Base-by-base conservation (phyloP, 2,329 filamentous ascomycete species). In the Cylindrodendrum hubeiense region DNA sequence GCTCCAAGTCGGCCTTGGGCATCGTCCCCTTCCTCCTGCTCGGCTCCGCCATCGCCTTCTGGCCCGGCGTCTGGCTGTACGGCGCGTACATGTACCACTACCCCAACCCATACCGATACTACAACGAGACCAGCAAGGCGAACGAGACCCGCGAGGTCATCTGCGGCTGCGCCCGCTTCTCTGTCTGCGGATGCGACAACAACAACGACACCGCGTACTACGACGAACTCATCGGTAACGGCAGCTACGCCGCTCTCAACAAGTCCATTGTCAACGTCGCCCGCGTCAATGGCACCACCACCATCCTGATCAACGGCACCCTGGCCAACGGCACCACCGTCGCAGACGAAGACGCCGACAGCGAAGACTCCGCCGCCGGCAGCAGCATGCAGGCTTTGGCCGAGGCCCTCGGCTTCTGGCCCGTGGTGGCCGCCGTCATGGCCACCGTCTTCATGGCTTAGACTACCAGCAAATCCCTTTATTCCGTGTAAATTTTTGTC, bases 251-350 rank as follows among this genome's bases (percentile, higher is more conserved):
- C 3, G 79, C 76, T 3, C 81, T 92, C 56, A 90, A 94, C 80
- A 84, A 88, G 71, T 84, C 83, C 0, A 70, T 93, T 2, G 85
- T 93, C 61, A 85, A 83, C 13, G 86, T 95, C 1, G 87, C 85
- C 3, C 63, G 77, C 22, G 77, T 91, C 66, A 90, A 93, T 60
- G 89, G 89, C 53, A 91, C 85, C 1, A 80, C 80, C 67, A 90
- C 87, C 1, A 85, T 96, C 39, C 82, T 93, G 30, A 81, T 95
- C 76, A 94, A 94, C 76, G 93, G 93, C n/a, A 92, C 91, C 0
- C 81, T 95, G 4, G 87, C 90, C 75, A 93, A 94, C 74, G 93
- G 88, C 52, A 92, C 90, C 1, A 90, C 88, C 0, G 83, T 85
- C 1, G 65, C 81, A 5, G 51, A 65, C 15, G 76, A 76, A 4